Percentiles rank a stretch among this genome's conserved stretches.
These are phyloP conservation scores for Candida ponderosae DNA, from an alignment of 805 yeast species.

Conservation along the genomic window DNA sequence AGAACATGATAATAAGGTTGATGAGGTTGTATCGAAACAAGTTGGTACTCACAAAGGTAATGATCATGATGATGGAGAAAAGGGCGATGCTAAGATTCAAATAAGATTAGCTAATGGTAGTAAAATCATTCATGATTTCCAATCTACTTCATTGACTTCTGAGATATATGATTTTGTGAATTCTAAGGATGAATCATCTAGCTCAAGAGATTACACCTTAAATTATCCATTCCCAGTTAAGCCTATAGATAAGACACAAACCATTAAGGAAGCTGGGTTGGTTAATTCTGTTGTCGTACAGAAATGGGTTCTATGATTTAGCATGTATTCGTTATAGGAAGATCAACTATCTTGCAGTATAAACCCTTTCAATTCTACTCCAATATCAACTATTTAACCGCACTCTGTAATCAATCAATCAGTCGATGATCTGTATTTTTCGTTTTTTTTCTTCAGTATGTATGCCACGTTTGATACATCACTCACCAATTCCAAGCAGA, in stretches of 20 bases:
- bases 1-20: constrained; percentile 3
- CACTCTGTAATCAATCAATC: too few species aligned
- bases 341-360: too few species aligned
- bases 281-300: constrained; percentile 85
- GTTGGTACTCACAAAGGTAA: constrained; percentile 15
- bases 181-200: constrained; percentile 29
- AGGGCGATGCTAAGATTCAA: constrained; percentile 72
- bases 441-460: too few species aligned
- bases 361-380: too few species aligned
- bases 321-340: too few species aligned
- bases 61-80: constrained; percentile 13
- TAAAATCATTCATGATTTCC: constrained; percentile 55
- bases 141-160: constrained; percentile 56
- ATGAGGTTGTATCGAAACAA: constrained; percentile 2
- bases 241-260: constrained; percentile 48
- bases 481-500: too few species aligned
- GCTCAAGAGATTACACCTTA: constrained; percentile 48
- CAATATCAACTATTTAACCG: too few species aligned
- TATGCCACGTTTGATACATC: too few species aligned
- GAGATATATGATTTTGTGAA: constrained; percentile 64
- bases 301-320: too few species aligned
- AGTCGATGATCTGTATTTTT: too few species aligned
- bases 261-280: constrained; percentile 69
- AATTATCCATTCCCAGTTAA: constrained; percentile 80
- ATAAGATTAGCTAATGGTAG: constrained; percentile 80